phyloP scores from a whole-genome alignment of 1,284 basidiomycete species.

The Trametes versicolor region DNA sequence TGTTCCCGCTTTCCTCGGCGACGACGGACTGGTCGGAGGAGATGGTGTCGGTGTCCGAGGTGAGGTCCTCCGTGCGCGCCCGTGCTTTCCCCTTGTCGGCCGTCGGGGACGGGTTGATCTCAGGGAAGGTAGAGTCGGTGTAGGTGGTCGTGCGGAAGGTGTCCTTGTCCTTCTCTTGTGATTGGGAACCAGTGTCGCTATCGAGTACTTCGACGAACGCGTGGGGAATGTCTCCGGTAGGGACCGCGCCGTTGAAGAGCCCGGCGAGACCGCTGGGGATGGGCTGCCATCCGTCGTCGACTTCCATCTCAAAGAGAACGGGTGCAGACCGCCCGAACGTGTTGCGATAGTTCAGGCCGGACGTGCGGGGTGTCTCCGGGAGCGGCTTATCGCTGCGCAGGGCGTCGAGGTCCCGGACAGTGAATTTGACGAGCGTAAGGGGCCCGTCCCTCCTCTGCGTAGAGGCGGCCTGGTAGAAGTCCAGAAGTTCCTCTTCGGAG shows the following conservation, averaged over 20 bases:
- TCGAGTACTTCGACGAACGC: conserved; percentile 72
- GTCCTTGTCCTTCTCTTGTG: conserved; percentile 25
- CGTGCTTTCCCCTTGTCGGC: conserved; percentile 65
- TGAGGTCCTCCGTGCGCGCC: conserved; percentile 40
- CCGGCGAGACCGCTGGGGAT: conserved; percentile 46
- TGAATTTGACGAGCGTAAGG: conserved; percentile 58
- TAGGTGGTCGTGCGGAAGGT: conserved; percentile 26
- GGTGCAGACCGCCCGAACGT: conserved; percentile 54
- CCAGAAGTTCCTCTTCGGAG: conserved; percentile 72
- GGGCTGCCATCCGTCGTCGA: conserved; percentile 75
- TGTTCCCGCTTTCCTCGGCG: conserved; percentile 57
- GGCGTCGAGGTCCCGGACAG: conserved; percentile 66
- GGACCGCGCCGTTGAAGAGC: conserved; percentile 37
- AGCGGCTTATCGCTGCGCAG: conserved; percentile 49
- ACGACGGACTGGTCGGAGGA: conserved; percentile 69
- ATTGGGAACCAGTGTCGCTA: conserved; percentile 52
- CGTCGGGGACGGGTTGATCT: conserved; percentile 41
- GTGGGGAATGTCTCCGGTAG: conserved; percentile 52
- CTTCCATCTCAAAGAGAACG: conserved; percentile 63
- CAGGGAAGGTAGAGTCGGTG: conserved; percentile 30
- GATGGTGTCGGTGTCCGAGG: conserved; percentile 52
- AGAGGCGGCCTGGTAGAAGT: conserved; percentile 57
- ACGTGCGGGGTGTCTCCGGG: conserved; percentile 49
- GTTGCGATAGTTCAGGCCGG: conserved; percentile 53
- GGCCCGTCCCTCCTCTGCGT: conserved; percentile 25